These are phyloP conservation scores for Daldinia grandis DNA, from an alignment of 495 filamentous ascomycete species.

Conservation along the genomic window DNA sequence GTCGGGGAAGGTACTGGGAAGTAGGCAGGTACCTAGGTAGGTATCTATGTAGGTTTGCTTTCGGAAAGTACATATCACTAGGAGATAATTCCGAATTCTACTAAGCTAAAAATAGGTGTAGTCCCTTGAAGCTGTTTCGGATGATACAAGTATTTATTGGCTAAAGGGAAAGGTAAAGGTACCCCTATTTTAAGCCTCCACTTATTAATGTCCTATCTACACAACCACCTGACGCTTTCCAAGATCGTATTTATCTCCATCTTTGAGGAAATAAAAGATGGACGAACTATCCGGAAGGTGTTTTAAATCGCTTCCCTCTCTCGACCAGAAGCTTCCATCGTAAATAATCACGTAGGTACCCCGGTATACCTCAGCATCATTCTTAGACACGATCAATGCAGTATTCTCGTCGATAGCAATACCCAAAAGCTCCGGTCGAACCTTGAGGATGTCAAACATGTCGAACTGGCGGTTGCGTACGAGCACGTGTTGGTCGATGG, in stretches of 20 bases:
- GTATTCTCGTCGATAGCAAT: conserved; percentile 50
- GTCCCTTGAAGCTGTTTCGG: background rate
- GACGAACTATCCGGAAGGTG: conserved; percentile 37
- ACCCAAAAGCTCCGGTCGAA: conserved; percentile 45
- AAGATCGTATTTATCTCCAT: conserved; percentile 42
- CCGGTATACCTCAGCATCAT: conserved; percentile 42
- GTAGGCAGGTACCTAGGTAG: too few relatives aligned
- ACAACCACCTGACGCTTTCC: conserved; percentile 34
- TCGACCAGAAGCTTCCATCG: conserved; percentile 41
- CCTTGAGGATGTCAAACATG: conserved; percentile 49
- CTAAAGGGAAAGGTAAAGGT: background rate
- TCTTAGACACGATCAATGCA: conserved; percentile 45
- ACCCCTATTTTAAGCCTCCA: background rate
- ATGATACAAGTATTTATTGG: background rate
- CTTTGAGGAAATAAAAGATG: conserved; percentile 40
- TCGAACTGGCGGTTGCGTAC: conserved; percentile 47
- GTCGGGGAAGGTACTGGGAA: too few relatives aligned
- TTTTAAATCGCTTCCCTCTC: conserved; percentile 41
- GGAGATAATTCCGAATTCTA: too few relatives aligned
- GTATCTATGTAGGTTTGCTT: too few relatives aligned
- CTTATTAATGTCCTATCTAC: background rate
- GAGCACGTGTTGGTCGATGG: conserved; percentile 49
- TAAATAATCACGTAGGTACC: conserved; percentile 44
- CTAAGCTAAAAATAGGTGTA: background rate
- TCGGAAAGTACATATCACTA: too few relatives aligned